These are phyloP conservation scores for Colletotrichum brevisporum DNA, from an alignment of 2,329 filamentous ascomycete genomes.

Conservation along the genomic window DNA sequence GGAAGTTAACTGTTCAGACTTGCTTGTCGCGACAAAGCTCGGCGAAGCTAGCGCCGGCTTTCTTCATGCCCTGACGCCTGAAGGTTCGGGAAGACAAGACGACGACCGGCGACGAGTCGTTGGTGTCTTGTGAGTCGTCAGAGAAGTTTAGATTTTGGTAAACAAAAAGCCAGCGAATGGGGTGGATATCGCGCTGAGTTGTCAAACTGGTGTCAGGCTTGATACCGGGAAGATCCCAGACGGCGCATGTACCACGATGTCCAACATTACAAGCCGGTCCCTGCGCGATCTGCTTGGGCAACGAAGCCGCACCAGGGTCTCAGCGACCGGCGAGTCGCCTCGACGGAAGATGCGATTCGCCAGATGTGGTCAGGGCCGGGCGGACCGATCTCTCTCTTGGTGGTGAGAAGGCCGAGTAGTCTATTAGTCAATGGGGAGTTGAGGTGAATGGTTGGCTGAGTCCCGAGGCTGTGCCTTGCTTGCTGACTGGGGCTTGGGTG, in stretches of 20 bases:
- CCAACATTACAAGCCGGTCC: conserved; percentile 58
- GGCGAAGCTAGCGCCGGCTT: conserved; percentile 40
- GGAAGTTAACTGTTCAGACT: conserved; percentile 41
- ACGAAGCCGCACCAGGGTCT: conserved; percentile 59
- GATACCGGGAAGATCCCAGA: conserved; percentile 59
- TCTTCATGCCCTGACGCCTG: conserved; percentile 41
- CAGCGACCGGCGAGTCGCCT: conserved; percentile 44
- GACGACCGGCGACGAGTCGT: conserved; percentile 41
- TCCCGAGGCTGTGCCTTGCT: conserved; percentile 25
- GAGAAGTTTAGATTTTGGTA: conserved; percentile 42
- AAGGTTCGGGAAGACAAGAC: conserved; percentile 40
- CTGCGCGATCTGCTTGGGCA: conserved; percentile 55
- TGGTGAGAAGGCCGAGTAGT: conserved; percentile 22
- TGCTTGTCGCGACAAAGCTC: conserved; percentile 42
- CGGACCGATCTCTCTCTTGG: conserved; percentile 32
- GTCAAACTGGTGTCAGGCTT: conserved; percentile 54
- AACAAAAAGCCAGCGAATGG: conserved; percentile 43
- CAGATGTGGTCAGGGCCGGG: conserved; percentile 29
- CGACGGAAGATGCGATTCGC: conserved; percentile 41
- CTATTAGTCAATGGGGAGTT: not conserved
- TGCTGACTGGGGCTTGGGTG: conserved; percentile 24
- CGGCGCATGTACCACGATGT: conserved; percentile 52
- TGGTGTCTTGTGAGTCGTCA: conserved; percentile 41
- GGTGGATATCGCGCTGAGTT: conserved; percentile 53
- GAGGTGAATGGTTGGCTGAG: conserved; percentile 7